Evolutionary conservation across 2,329 filamentous ascomycete genomes (phyloP), one percentile per base, ranked within the genome.

Genomic region (Gnomoniopsis smithogilvyi): DNA sequence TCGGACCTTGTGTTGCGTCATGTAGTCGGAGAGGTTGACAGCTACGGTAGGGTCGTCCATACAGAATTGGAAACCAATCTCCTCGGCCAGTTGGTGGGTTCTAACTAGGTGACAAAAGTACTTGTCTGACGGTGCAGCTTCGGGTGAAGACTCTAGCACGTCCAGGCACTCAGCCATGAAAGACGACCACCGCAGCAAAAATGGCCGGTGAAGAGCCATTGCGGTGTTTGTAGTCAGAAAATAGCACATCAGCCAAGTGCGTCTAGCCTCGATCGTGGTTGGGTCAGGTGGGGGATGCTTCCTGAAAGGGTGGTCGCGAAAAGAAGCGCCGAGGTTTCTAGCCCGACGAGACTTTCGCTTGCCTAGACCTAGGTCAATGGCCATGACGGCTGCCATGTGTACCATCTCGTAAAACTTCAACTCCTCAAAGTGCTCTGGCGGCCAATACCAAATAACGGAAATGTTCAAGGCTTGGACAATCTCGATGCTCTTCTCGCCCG

Each of bases 391-490:
- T 2, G 90, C 89, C 68, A 91, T 85, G 70, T 96, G 91, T 49
- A 92, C 86, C 64, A 95, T 82, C 75, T 94, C 90, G 74, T 95
- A 96, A 71, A 95, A 96, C 69, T 95, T 95, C 68, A 94, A 84
- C 73, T 95, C 89, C 67, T 96, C 91, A 60, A 90, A 90, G 66
- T 90, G 83, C 64, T 94, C 87, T 0, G 92, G 92, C 17, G 91
- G 91, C 70, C 86, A 87, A 71, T 96, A 96, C 90, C 92, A 96
- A 21, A 92, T 82, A n/a, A 88, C 85, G 7, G 85, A 80, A 3
- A 96, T 77, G 59, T 91, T 82, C 45, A 96, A 76, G 1, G 90
- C 84, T 73, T 96, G 92, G 10, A 96, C 85, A 7, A 96, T 78
- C 71, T 96, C 92, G 19, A 96, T 74, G 38, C 84, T 91, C 77